Evolutionary conservation across 306 rosid species (phyloP), one percentile per base, ranked within the genome.

Genomic region (Carpinus viminea): DNA sequence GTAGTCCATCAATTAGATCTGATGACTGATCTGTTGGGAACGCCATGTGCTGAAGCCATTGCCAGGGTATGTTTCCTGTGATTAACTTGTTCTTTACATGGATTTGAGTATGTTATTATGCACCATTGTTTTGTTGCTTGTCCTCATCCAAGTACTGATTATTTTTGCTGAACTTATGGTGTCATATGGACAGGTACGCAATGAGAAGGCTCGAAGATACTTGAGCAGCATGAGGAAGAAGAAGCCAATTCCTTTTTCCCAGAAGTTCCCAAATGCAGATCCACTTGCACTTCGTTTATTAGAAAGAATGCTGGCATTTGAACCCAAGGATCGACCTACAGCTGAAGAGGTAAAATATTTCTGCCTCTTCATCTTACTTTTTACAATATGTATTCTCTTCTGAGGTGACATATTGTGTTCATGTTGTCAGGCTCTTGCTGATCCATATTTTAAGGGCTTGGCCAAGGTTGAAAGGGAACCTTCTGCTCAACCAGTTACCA

Each of bases 391-490:
- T 76, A 66, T 68, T 26, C 61, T 72, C 66, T 47, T 62, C 70
- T 80, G 53, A 81, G 31, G 38, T 71, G 34, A 74, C 73, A 70
- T 76, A 26, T 59, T 82, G n/a, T 76, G 74, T 64, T 74, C 47
- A 72, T 86, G 56, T 60, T 73, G 70, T 75, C 84, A 96, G 99
- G 99, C 99, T 64, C 87, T 96, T 51, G 96, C 99, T n/a, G 98
- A 96, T 87, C 93, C 92, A 74, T 96, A 96, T 85, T 96, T 96
- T 86, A 93, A 90, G 86, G 99, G 99, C 82, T 86, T 96, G 90
- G 99, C 99, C 62, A 96, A 93, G 87, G 99, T 93, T 61, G 99
- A 96, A 87, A 88, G 99, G 83, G 99, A 96, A 82, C 99, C 99
- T 65, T 90, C 93, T 74, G 89, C 99, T 79, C 99, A 89, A 82